These are phyloP conservation scores for Musa troglodytarum DNA, from an alignment of 176 grass and related monocot genomes.

Conservation along the genomic window DNA sequence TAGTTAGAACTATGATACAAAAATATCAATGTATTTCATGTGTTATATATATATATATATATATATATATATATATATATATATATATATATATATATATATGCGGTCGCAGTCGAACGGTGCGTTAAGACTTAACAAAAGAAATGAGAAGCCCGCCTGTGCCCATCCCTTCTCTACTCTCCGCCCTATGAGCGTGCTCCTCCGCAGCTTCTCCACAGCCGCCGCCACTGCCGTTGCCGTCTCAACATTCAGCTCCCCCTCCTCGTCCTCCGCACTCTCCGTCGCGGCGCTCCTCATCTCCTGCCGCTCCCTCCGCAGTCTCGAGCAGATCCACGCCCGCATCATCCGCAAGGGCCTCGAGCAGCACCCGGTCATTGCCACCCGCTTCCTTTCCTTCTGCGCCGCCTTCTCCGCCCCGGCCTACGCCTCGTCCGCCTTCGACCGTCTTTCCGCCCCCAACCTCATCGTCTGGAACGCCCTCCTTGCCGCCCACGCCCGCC, in stretches of 20 bases:
- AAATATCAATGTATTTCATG: too few relatives aligned
- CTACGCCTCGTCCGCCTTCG: conserved; percentile 26
- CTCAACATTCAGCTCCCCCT: neutral
- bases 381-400: conserved; percentile 50
- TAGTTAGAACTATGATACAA: too few relatives aligned
- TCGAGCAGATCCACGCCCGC: conserved; percentile 54
- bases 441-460: conserved; percentile 25
- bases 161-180: neutral
- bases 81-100: too few relatives aligned
- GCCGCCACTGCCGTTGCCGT: neutral
- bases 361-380: conserved; percentile 28
- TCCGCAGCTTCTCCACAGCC: neutral
- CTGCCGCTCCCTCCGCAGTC: conserved; percentile 27
- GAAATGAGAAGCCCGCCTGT: neutral
- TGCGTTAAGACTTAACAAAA: too few relatives aligned
- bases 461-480: conserved; percentile 42
- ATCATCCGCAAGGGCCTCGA: conserved; percentile 51
- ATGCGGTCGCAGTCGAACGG: too few relatives aligned
- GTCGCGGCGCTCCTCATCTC: conserved; percentile 4
- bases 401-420: conserved; percentile 30
- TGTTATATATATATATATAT: too few relatives aligned
- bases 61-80: too few relatives aligned
- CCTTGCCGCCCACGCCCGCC: conserved; percentile 47
- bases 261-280: neutral
- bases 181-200: conserved; percentile 9